phyloP scores from a whole-genome alignment of 2,329 filamentous ascomycete species.

The Fusarium sterilihyphosum region DNA sequence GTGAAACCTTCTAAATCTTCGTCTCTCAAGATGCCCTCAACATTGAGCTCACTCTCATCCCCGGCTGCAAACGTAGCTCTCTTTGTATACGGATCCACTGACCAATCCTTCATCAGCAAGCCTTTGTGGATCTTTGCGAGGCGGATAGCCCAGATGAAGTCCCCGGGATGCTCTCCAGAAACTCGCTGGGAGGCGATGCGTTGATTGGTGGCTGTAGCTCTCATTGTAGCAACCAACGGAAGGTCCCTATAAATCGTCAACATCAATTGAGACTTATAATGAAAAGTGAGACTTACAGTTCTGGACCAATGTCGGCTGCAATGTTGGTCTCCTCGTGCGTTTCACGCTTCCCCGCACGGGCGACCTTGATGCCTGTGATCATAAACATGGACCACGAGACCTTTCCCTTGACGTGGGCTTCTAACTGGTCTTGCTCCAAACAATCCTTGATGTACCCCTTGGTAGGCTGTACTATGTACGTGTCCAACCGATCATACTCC shows the following conservation, averaged over 20 bases:
- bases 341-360: background rate
- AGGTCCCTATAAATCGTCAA: background rate
- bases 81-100: background rate
- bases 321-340: accelerated
- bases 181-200: background rate
- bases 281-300: background rate
- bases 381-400: background rate
- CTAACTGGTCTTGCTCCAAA: accelerated
- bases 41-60: background rate
- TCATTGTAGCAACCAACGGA: background rate
- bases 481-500: background rate
- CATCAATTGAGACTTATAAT: accelerated
- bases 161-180: accelerated
- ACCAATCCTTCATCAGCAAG: background rate
- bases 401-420: background rate
- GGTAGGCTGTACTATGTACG: background rate
- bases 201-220: background rate
- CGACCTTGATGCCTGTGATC: background rate
- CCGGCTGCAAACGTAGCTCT: background rate
- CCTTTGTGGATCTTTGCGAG: background rate
- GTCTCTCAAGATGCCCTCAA: accelerated
- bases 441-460: background rate
- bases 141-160: background rate
- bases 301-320: background rate
- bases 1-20: background rate